These are phyloP conservation scores for Phyllachora maydis DNA, from an alignment of 2,329 filamentous ascomycete genomes.

Conservation along the genomic window DNA sequence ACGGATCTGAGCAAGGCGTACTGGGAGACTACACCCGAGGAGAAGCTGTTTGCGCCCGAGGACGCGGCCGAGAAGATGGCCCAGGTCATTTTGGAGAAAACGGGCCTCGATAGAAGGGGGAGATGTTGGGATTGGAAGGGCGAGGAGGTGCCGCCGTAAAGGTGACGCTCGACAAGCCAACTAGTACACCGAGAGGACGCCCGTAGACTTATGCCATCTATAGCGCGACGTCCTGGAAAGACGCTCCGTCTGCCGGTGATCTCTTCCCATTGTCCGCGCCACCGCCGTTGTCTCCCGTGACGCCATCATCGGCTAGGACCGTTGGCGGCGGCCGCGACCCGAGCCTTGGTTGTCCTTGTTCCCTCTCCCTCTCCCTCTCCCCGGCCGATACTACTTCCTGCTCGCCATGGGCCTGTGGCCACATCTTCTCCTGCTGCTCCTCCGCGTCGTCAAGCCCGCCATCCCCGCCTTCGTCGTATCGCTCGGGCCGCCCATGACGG, in stretches of 20 bases:
- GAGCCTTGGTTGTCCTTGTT: slow-evolving; percentile 31
- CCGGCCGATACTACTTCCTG: slow-evolving; percentile 35
- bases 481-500: slow-evolving; percentile 9
- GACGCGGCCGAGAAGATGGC: slow-evolving; percentile 43
- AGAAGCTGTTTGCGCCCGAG: slow-evolving; percentile 20
- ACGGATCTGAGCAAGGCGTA: slow-evolving; percentile 23
- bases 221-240: slow-evolving; percentile 44
- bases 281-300: slow-evolving; percentile 6
- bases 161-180: too few species aligned
- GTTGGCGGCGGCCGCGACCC: slow-evolving; percentile 20
- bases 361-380: too few species aligned
- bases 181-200: too few species aligned
- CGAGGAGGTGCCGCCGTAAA: slow-evolving; percentile 36
- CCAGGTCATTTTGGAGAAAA: slow-evolving; percentile 29
- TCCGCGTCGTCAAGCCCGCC: slow-evolving; percentile 11
- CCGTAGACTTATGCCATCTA: too few species aligned
- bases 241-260: slow-evolving; percentile 31
- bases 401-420: slow-evolving; percentile 18
- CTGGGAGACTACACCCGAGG: slow-evolving; percentile 11
- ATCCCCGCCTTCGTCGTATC: slow-evolving; percentile 8
- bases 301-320: slow-evolving; percentile 6
- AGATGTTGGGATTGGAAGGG: slow-evolving; percentile 52
- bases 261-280: slow-evolving; percentile 17
- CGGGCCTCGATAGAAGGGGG: slow-evolving; percentile 30
- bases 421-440: slow-evolving; percentile 15